Evolutionary conservation across 2,329 filamentous ascomycete genomes (phyloP), one percentile per base, ranked within the genome.

Genomic region (Colletotrichum orbiculare): DNA sequence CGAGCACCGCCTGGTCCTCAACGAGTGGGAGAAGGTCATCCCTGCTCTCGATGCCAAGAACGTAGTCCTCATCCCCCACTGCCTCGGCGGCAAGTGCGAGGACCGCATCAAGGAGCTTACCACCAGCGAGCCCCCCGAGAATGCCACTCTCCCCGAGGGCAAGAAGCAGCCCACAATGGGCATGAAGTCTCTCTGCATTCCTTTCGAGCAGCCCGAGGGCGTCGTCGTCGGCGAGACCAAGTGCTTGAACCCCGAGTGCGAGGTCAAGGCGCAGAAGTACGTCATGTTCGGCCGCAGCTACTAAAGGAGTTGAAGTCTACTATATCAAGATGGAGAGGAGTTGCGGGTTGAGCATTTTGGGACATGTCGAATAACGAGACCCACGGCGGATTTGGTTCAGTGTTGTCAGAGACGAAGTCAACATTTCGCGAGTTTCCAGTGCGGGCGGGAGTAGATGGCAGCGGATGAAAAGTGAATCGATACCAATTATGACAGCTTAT

Each of bases 21-120:
- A 88, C 53, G 88, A 94, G 70, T 99, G 96, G 96, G 90, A 93
- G 43, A 91, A 97, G 57, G 96, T 99, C 60, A 88, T 96, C 49
- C 95, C 96, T 8, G 89, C 93, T 1, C 87, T 99, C 45, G 96
- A 99, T 78, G 83, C 87, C 75, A 97, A 96, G 87, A 97, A 98
- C 75, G 89, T 98, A 47, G 90, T 96, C 47, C 83, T 98, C 66
- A 96, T 98, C 69, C 95, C 95, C 57, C 92, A 93, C 83, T 99
- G 96, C 76, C 83, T 94, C 67, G 91, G 87, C 41, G 80, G 81
- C 70, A 89, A 92, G 76, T 98, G 95, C 75, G 95, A 97, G 80
- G 95, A 97, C 73, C 88, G 93, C 77, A 93, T 98, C 82, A 98
- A 98, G 87, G 93, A 96, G 61, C 85, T 94, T 75, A 97, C 93